These are phyloP conservation scores for Phialophora chinensis DNA, from an alignment of 2,329 filamentous ascomycete species.

Conservation along the genomic window DNA sequence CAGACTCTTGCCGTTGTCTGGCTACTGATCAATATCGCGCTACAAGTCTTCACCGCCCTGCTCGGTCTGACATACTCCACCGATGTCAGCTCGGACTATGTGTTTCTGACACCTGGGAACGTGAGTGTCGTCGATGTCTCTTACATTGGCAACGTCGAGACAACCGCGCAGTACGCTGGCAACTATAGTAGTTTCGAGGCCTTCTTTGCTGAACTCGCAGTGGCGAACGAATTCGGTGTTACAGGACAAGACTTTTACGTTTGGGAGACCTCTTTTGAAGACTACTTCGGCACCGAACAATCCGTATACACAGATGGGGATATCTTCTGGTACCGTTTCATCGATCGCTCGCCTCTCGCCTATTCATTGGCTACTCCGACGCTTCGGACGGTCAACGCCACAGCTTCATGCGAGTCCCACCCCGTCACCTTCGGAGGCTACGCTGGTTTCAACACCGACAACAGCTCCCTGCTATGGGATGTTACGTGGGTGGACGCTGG, in stretches of 20 bases:
- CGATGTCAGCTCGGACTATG: slow-evolving; percentile 28
- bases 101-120: slow-evolving; percentile 22
- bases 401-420: slow-evolving; percentile 27
- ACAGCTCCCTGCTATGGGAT: slow-evolving; percentile 8
- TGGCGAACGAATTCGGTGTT: slow-evolving; percentile 25
- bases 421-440: slow-evolving; percentile 29
- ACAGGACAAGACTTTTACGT: slow-evolving; percentile 28
- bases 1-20: slow-evolving; percentile 30
- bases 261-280: slow-evolving; percentile 2
- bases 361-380: background rate
- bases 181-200: slow-evolving; percentile 7
- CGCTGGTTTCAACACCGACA: slow-evolving; percentile 26
- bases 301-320: slow-evolving; percentile 55
- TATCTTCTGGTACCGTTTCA: slow-evolving; percentile 33
- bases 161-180: slow-evolving; percentile 14
- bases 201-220: slow-evolving; percentile 12
- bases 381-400: slow-evolving; percentile 30
- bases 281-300: slow-evolving; percentile 9
- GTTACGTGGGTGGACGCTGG: slow-evolving; percentile 26
- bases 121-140: slow-evolving; percentile 30
- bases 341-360: slow-evolving; percentile 26
- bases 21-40: slow-evolving; percentile 29
- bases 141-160: slow-evolving; percentile 28
- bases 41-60: slow-evolving; percentile 33
- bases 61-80: slow-evolving; percentile 37